These are phyloP conservation scores for Psilocybe cubensis DNA, from an alignment of 768 basidiomycete genomes.

Conservation along the genomic window DNA sequence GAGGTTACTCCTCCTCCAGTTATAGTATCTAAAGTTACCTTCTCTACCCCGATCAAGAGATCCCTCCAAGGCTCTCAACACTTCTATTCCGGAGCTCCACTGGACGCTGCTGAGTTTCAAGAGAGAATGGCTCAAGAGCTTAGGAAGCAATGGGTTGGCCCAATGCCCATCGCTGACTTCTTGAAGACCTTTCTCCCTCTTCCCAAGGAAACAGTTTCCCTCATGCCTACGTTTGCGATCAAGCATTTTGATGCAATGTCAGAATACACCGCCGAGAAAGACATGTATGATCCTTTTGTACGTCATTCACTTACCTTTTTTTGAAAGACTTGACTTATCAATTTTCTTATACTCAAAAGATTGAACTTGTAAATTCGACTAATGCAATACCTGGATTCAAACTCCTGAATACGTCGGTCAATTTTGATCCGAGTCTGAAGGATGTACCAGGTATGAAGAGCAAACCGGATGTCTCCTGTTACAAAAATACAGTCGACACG, in stretches of 20 bases:
- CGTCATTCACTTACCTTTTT: background rate
- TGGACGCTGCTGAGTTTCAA: background rate
- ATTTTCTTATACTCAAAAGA: slow-evolving; percentile 1
- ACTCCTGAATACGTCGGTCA: slow-evolving; percentile 5
- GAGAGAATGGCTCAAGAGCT: slow-evolving; percentile 3
- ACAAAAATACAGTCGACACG: background rate
- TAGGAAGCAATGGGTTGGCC: slow-evolving; percentile 6
- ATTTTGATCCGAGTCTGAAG: background rate
- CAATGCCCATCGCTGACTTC: slow-evolving; percentile 7
- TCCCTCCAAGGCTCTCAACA: no score
- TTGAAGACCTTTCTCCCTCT: background rate
- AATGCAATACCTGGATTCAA: slow-evolving; percentile 4
- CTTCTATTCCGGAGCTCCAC: no score
- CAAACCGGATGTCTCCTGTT: slow-evolving; percentile 3
- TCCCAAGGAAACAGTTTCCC: background rate
- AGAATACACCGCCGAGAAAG: background rate
- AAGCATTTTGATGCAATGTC: background rate
- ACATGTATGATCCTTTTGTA: slow-evolving; percentile 13
- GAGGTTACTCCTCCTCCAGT: no score
- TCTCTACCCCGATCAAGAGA: no score
- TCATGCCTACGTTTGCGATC: background rate
- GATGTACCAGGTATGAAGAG: background rate
- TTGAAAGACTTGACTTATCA: background rate
- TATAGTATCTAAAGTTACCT: no score
- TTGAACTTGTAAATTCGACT: background rate